These are phyloP conservation scores for Tuber brumale DNA, from an alignment of 495 filamentous ascomycete species.

Conservation along the genomic window DNA sequence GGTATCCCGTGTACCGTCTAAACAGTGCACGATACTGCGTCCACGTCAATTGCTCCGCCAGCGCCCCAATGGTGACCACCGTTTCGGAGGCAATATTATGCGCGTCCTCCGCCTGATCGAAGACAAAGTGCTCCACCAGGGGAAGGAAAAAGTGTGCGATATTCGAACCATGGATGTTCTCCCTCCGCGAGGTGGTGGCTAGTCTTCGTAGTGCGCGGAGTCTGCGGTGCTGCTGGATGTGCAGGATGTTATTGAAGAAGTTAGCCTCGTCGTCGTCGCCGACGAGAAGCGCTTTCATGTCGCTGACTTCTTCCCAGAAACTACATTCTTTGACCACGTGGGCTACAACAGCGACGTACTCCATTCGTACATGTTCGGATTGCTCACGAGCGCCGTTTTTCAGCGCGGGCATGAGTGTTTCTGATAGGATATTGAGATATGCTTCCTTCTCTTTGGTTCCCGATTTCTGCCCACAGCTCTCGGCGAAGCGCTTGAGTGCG, in stretches of 20 bases:
- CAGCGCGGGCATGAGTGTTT: slow-evolving; percentile 65
- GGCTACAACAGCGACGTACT: slow-evolving; percentile 70
- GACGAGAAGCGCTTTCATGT: slow-evolving; percentile 67
- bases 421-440: slow-evolving; percentile 53
- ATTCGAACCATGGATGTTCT: slow-evolving; percentile 62
- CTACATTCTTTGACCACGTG: slow-evolving; percentile 67
- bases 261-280: slow-evolving; percentile 79
- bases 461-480: slow-evolving; percentile 48
- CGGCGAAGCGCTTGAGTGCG: slow-evolving; percentile 71
- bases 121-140: slow-evolving; percentile 86
- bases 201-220: slow-evolving; percentile 74
- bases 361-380: slow-evolving; percentile 76
- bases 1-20: slow-evolving; percentile 68
- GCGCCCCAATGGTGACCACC: slow-evolving; percentile 61
- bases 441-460: slow-evolving; percentile 42
- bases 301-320: slow-evolving; percentile 60
- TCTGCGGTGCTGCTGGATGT: slow-evolving; percentile 83
- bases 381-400: slow-evolving; percentile 64
- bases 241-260: slow-evolving; percentile 87
- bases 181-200: slow-evolving; percentile 56
- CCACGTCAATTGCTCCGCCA: slow-evolving; percentile 78
- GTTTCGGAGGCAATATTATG: slow-evolving; percentile 81
- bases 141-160: slow-evolving; percentile 83
- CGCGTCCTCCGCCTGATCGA: slow-evolving; percentile 69
- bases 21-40: slow-evolving; percentile 79